Conservation (phyloP, 225 moss, liverwort and hornwort genomes). For the Rhytidiadelphus loreus region DNA sequence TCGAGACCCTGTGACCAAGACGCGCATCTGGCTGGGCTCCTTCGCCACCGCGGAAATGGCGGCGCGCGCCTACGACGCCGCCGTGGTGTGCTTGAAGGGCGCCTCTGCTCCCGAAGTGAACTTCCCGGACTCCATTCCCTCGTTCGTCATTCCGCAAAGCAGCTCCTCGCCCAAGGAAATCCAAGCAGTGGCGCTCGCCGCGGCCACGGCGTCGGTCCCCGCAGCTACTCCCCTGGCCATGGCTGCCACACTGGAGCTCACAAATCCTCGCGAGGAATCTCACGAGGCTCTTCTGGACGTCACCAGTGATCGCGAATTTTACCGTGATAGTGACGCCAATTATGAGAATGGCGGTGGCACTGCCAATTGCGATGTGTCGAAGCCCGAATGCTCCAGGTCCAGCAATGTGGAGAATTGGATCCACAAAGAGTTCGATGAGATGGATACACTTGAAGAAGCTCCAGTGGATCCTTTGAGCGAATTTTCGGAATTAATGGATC, state of each 20-base stretch:
- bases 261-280: neutral
- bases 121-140: conserved; percentile 17
- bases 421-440: neutral
- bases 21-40: conserved; percentile 38
- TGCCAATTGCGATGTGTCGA: neutral
- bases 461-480: neutral
- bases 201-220: conserved; percentile 16
- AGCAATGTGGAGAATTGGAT: conserved; percentile 10
- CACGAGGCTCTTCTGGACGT: neutral
- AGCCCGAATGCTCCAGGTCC: neutral
- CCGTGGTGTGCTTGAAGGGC: conserved; percentile 35
- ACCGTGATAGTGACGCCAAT: too few species aligned
- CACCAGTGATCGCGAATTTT: neutral
- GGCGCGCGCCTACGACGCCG: conserved; percentile 31
- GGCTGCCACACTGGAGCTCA: neutral
- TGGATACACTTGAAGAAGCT: neutral
- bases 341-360: neutral
- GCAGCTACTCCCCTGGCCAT: neutral
- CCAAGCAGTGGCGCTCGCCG: conserved; percentile 32
- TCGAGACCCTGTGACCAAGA: conserved; percentile 25
- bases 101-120: conserved; percentile 13
- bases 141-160: neutral
- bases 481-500: neutral
- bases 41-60: conserved; percentile 36
- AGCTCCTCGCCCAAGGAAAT: conserved; percentile 24